Percentiles rank a stretch among this genome's conserved stretches.
These are phyloP conservation scores for Hymenoscyphus salicellus DNA, from an alignment of 2,329 filamentous ascomycete species.

Conservation along the genomic window DNA sequence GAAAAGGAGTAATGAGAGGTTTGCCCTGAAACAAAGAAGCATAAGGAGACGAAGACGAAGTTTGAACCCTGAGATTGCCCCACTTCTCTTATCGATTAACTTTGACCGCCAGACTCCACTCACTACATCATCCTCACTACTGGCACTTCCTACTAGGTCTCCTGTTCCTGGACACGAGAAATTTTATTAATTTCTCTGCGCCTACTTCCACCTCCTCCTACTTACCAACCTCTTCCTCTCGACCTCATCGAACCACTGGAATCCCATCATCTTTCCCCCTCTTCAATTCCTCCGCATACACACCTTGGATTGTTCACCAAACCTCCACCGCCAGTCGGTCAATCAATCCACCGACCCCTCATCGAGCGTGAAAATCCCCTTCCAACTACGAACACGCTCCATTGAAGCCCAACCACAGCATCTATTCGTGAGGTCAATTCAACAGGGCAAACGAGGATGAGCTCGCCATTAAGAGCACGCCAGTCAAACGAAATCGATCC, in stretches of 20 bases:
- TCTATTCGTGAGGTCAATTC: not conserved
- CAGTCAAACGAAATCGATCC: constrained; percentile 33
- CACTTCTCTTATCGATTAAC: constrained; percentile 1
- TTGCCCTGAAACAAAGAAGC: no score
- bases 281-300: not conserved
- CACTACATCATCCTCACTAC: constrained; percentile 2
- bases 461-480: constrained; percentile 22
- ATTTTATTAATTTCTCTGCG: not conserved
- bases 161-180: not conserved
- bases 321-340: not conserved
- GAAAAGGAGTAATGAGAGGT: no score
- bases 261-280: not conserved
- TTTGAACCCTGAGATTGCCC: not conserved
- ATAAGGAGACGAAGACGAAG: no score
- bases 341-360: not conserved
- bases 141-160: not conserved
- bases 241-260: not conserved
- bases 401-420: not conserved
- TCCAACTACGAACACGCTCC: not conserved
- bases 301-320: not conserved
- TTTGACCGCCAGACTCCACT: not conserved
- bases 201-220: no score
- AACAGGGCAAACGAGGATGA: constrained; percentile 18
- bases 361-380: not conserved
- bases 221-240: no score